Percentiles rank a stretch among this genome's conserved stretches.
phyloP scores from a whole-genome alignment of 208 protist genomes.

The Entamoeba dispar region DNA sequence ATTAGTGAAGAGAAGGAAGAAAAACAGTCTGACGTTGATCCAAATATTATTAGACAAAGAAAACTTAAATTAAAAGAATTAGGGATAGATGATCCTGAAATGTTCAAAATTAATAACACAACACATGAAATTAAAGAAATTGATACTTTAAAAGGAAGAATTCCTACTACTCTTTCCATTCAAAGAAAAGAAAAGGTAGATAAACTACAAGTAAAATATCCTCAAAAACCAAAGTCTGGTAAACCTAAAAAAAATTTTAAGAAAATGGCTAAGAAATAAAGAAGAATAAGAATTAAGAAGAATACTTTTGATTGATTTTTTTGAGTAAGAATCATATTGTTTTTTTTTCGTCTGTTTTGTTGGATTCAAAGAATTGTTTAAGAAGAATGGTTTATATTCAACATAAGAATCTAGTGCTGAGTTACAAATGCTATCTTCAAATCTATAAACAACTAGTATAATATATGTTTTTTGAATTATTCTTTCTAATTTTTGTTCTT shows the following conservation, averaged over 20 bases:
- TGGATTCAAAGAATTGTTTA: no score
- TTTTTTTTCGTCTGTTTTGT: no score
- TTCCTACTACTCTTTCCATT: neutral
- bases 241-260: neutral
- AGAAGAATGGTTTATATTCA: no score
- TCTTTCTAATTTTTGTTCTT: no score
- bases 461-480: no score
- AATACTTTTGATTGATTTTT: neutral
- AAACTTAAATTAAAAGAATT: neutral
- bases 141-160: neutral
- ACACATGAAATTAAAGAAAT: neutral
- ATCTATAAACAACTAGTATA: no score
- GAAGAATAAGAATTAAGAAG: no score
- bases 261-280: neutral
- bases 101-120: neutral
- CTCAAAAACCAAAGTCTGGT: neutral
- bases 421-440: no score
- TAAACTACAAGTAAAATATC: neutral
- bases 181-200: neutral
- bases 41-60: neutral
- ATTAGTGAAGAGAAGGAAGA: neutral
- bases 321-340: no score
- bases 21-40: neutral
- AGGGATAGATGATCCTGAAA: neutral
- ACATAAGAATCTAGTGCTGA: no score